Evolutionary conservation across 768 basidiomycete genomes (phyloP), one percentile per base, ranked within the genome.

Genomic region (Auriscalpium microsporum): DNA sequence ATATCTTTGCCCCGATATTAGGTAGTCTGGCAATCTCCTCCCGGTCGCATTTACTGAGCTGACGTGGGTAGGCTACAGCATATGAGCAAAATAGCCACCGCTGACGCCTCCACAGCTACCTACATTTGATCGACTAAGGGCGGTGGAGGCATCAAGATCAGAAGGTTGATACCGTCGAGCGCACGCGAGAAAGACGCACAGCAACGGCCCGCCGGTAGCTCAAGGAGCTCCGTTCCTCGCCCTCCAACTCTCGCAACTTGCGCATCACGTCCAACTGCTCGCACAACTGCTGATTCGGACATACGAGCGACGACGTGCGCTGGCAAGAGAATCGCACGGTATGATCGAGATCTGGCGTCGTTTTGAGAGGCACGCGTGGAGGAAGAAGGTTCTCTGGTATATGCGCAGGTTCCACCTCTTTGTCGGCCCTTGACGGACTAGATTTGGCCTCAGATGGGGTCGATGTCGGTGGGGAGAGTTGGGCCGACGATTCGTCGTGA

Each of bases 191-290:
- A 47, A 45, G 33, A 68, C 82, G 60, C 64, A 86, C 85, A n/a
- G 82, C 75, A 59, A 90, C 82, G 2, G 86, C 82, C 48, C 87
- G 76, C 36, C 82, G 75, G 60, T 92, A 93, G 57, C 82, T 83
- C 48, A 92, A 69, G 42, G 83, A 81, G 61, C 85, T 88, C 33
- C 80, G 72, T 19, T 76, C 73, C 50, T 87, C 77, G 11, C 85
- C 83, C 64, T 92, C 90, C 1, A 89, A 69, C 47, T 79, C 73
- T 46, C 90, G 75, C 23, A 75, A 72, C 37, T 72, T 75, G 16
- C 78, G 76, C 34, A 92, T 75, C 16, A 86, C 68, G 33, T 75
- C 76, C 11, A 92, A 68, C 60, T 84, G 79, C n/a, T 68, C 58
- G 5, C 76, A 77, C 4, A 92, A 75, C 0, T 58, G 69, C 65